Base-by-base conservation (phyloP, 1,284 basidiomycete genomes). In the Cutaneotrichosporon sp. region DNA sequence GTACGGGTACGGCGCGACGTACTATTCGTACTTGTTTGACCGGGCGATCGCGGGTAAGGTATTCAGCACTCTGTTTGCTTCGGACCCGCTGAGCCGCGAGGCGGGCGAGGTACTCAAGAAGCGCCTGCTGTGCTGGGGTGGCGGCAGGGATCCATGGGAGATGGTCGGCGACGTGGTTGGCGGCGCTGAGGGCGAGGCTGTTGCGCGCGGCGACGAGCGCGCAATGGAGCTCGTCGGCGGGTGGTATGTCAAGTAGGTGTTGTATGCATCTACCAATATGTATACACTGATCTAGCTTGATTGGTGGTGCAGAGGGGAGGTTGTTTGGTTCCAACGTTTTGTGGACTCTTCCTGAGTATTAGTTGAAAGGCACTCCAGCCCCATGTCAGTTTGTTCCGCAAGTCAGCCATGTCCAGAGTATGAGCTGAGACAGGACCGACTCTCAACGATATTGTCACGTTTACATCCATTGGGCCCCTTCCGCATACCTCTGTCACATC, bases 1-100 rank as follows among this genome's bases (percentile, higher is more conserved):
- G 7, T 96, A 92, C 73, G 94, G 95, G 1, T 99, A 99, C 73
- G 95, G 96, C 8, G 92, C 95, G 10, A 97, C 92, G 1, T 99
- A 99, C 80, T 99, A 99, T 76, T 94, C 92, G 16, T 99, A 99
- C 78, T 84, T 98, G 8, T 93, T 99, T 70, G 97, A 98, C 73
- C 87, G 95, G 5, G 93, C 93, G 4, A 97, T 99, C 65, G 96
- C 97, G 0, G 90, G 90, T 13, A 86, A 90, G 46, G 88, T 98
- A 1, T 99, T 92, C 90, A 80, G 83, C 13, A 84, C 87, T 21
- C 82, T 97, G 0, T 98, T 99, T 73, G 81, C 82, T 1, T 72
- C 76, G n/a, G 68, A 71, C 50, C 90, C 90, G 0, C 77, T 93
- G 21, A 84, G 84, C 87, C 34, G 84, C 82, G 64, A 83, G 82